Evolutionary conservation across 371 early-diverging fungal genomes (phyloP).

Genomic region (Rhizopus arrhizus): DNA sequence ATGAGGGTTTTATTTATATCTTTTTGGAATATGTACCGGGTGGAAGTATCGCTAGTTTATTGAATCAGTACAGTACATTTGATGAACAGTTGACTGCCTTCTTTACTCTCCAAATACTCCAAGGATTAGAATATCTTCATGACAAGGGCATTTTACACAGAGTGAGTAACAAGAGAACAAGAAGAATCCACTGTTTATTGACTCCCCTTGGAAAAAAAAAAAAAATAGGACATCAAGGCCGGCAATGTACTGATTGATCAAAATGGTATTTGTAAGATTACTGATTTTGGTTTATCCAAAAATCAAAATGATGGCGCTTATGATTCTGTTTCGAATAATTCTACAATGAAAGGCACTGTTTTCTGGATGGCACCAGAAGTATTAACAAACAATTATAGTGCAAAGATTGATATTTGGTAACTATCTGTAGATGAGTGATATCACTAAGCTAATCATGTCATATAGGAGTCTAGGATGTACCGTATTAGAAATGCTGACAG

Average conservation of each 20-base stretch:
- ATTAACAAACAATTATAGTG: conserved; percentile 74
- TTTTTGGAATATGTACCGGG: conserved; percentile 98
- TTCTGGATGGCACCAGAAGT: conserved; percentile 96
- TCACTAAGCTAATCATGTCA: neutral
- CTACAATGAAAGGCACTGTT: conserved; percentile 32
- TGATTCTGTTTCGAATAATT: conserved; percentile 19
- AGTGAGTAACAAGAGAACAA: conserved; percentile 11
- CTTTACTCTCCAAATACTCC: conserved; percentile 84
- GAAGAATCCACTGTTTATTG: neutral
- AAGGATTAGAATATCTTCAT: conserved; percentile 94
- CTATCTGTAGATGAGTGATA: neutral
- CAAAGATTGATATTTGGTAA: conserved; percentile 85
- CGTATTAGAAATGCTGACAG: conserved; percentile 95
- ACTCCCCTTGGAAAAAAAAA: neutral
- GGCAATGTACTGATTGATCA: conserved; percentile 88
- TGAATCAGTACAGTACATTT: conserved; percentile 77
- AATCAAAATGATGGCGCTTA: conserved; percentile 29
- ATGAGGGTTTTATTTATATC: conserved; percentile 79
- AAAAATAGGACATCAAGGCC: conserved; percentile 79
- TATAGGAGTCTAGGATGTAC: conserved; percentile 81
- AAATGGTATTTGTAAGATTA: conserved; percentile 87
- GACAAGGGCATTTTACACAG: conserved; percentile 90
- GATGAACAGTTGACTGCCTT: conserved; percentile 75
- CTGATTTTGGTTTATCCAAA: conserved; percentile 98
- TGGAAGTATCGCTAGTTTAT: conserved; percentile 82